Conservation (phyloP, 192 early-diverging fungal species). For the Phycomyces blakesleeanus region DNA sequence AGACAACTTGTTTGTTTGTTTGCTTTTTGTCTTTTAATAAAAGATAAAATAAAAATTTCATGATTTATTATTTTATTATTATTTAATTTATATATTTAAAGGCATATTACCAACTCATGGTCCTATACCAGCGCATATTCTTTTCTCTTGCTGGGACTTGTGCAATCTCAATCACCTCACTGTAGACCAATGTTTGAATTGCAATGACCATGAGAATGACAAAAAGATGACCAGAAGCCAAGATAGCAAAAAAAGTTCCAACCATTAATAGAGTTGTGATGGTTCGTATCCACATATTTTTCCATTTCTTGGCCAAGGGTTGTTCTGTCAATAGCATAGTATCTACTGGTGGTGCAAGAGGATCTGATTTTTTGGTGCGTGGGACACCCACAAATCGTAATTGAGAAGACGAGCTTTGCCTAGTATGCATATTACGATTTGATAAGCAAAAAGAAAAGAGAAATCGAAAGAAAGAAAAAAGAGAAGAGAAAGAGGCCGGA, state of each 20-base stretch:
- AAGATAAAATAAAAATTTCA: not conserved
- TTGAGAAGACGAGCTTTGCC: too few relatives aligned
- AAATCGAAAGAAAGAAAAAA: too few relatives aligned
- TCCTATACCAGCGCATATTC: slow-evolving; percentile 86
- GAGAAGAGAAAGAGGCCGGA: too few relatives aligned
- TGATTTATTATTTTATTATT: not conserved
- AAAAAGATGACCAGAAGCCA: slow-evolving; percentile 77
- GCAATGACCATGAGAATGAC: slow-evolving; percentile 82
- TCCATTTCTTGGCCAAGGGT: slow-evolving; percentile 57
- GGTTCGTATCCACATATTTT: slow-evolving; percentile 80
- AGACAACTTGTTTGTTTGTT: too few relatives aligned
- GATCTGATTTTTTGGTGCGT: too few relatives aligned
- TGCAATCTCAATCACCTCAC: slow-evolving; percentile 88
- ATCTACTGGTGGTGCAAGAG: too few relatives aligned
- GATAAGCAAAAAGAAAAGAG: too few relatives aligned
- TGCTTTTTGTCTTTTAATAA: too few relatives aligned
- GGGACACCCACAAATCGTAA: too few relatives aligned
- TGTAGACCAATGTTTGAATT: slow-evolving; percentile 83
- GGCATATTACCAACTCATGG: slow-evolving; percentile 75
- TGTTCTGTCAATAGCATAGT: slow-evolving; percentile 44
- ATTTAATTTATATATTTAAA: too few relatives aligned
- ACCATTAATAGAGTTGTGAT: slow-evolving; percentile 91
- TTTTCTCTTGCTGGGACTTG: slow-evolving; percentile 77
- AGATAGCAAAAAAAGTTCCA: slow-evolving; percentile 66
- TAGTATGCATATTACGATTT: too few relatives aligned